Evolutionary conservation across 2,329 filamentous ascomycete genomes (phyloP).

Genomic region (Fusarium duplospermum): DNA sequence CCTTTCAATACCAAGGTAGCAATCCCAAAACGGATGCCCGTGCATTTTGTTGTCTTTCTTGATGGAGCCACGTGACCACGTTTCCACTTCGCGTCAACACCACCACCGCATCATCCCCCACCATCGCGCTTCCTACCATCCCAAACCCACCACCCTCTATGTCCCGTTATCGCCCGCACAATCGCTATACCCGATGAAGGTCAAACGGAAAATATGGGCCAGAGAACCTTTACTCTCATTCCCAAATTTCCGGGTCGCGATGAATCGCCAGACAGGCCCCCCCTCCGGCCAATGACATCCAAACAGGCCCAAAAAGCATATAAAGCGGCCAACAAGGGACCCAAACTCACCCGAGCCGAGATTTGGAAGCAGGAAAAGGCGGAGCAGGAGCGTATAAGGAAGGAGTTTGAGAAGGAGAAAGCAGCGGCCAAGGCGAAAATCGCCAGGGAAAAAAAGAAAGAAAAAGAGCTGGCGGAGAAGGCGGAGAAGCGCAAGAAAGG

Average conservation of each 20-base stretch:
- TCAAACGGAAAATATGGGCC: slow-evolving; percentile 47
- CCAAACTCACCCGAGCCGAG: slow-evolving; percentile 56
- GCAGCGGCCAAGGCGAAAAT: slow-evolving; percentile 60
- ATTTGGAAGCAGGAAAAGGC: slow-evolving; percentile 53
- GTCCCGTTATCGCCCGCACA: neutral
- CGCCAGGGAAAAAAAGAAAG: slow-evolving; percentile 66
- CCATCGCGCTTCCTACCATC: slow-evolving; percentile 18
- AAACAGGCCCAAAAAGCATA: slow-evolving; percentile 56
- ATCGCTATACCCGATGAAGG: slow-evolving; percentile 29
- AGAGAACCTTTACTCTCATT: slow-evolving; percentile 60
- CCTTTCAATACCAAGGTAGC: neutral
- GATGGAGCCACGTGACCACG: slow-evolving; percentile 41
- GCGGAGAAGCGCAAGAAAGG: slow-evolving; percentile 64
- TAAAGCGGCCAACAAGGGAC: slow-evolving; percentile 48
- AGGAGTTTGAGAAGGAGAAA: slow-evolving; percentile 63
- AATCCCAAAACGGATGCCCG: neutral
- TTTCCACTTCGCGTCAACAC: slow-evolving; percentile 40
- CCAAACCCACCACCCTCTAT: neutral
- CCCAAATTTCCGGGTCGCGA: slow-evolving; percentile 46
- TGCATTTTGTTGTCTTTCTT: slow-evolving; percentile 9
- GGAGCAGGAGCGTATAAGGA: slow-evolving; percentile 66
- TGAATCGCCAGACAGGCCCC: slow-evolving; percentile 31
- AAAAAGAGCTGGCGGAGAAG: slow-evolving; percentile 61
- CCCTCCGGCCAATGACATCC: slow-evolving; percentile 54
- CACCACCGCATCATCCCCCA: slow-evolving; percentile 9